Evolutionary conservation across 805 yeast genomes (phyloP), one percentile per base, ranked within the genome.

Genomic region (Monosporozyma aerobia): DNA sequence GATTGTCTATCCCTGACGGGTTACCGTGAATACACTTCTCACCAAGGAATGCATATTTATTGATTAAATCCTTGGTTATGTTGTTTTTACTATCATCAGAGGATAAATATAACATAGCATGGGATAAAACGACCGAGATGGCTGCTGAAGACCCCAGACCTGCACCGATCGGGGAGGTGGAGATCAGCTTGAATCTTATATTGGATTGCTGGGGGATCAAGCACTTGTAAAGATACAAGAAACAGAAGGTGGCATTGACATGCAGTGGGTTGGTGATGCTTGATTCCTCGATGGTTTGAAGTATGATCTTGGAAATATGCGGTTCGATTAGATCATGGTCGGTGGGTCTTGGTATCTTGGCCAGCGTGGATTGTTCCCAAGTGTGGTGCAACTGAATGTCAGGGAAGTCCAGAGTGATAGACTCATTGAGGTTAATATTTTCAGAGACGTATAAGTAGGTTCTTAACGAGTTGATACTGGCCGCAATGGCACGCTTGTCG

Each of bases 91-190:
- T 27, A 27, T 27, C 7, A 27, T 27, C 2, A 1, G 29, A 27
- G 5, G 29, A 55, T 1, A 72, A 59, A 19, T 70, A 64, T 3
- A 83, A 71, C 63, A 92, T 73, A 0, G 94, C 95, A 14, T 92
- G 73, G 0, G 95, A 78, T 39, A 94, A 65, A 62, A 94, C 83
- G 3, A 94, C 98, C 1, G 95, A 80, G 16, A 88, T 79, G 2
- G 96, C 82, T 0, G 98, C 98, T 46, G 96, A 87, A 1, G 96
- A 87, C 0, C 99, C 99, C 48, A 94, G 75, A 0, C 99, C 99
- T 0, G 99, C 97, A 41, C 99, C 97, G 48, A 92, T 85, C 0
- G 99, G 99, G 49, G 90, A 23, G 3, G 45, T 43, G n/a, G 29
- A 43, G 7, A 23, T 25, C n/a, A 43, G 13, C 23, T 43, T 13